Evolutionary conservation across 495 filamentous ascomycete genomes (phyloP).

Genomic region (Polyplosphaeria fusca): DNA sequence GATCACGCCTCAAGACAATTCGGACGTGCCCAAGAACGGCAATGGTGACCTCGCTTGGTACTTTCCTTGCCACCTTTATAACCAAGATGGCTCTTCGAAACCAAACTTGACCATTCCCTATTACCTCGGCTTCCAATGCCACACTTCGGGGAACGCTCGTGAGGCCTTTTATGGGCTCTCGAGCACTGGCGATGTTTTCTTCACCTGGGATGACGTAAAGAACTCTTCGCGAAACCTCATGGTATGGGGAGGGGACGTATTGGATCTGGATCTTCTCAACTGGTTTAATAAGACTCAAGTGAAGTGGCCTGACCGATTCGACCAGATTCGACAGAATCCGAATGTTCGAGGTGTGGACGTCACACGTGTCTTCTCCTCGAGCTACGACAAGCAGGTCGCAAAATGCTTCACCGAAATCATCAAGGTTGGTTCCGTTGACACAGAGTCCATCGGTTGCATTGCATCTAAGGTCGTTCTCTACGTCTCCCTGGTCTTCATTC

Average conservation of each 20-base stretch:
- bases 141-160: slow-evolving; percentile 66
- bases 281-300: slow-evolving; percentile 91
- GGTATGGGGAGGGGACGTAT: slow-evolving; percentile 88
- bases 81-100: slow-evolving; percentile 82
- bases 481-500: slow-evolving; percentile 86
- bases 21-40: slow-evolving; percentile 74
- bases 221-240: slow-evolving; percentile 86
- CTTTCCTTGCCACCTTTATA: slow-evolving; percentile 87
- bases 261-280: slow-evolving; percentile 84
- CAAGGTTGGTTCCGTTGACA: slow-evolving; percentile 93
- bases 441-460: slow-evolving; percentile 94
- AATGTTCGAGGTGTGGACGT: slow-evolving; percentile 83
- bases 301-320: slow-evolving; percentile 71
- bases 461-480: slow-evolving; percentile 97
- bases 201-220: slow-evolving; percentile 90
- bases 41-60: slow-evolving; percentile 87
- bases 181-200: slow-evolving; percentile 75
- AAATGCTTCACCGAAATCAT: slow-evolving; percentile 88
- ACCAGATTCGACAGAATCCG: slow-evolving; percentile 71
- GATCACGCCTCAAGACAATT: slow-evolving; percentile 66
- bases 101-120: slow-evolving; percentile 70
- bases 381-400: slow-evolving; percentile 72
- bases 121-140: slow-evolving; percentile 86
- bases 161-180: slow-evolving; percentile 67
- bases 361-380: slow-evolving; percentile 77